phyloP scores from a whole-genome alignment of 73 alveolate species.

The Blepharisma japonicum region DNA sequence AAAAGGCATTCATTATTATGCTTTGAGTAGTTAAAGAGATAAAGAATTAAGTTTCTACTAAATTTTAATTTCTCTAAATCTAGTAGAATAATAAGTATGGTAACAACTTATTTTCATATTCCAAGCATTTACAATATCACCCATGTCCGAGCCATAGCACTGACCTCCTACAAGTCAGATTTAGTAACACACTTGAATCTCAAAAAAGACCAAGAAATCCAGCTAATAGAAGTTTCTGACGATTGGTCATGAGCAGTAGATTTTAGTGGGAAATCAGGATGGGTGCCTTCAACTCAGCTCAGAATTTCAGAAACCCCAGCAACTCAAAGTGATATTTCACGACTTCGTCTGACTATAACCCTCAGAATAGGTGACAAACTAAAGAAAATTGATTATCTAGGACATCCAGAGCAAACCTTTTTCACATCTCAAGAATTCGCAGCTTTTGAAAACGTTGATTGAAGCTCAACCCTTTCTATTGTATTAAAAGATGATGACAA shows the following conservation, averaged over 20 bases:
- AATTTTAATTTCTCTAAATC: neutral
- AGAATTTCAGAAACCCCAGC: neutral
- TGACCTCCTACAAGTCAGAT: neutral
- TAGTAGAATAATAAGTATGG: neutral
- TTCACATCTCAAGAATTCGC: neutral
- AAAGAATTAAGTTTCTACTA: neutral
- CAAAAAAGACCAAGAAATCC: slow-evolving; percentile 19
- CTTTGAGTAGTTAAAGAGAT: neutral
- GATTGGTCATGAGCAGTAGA: slow-evolving; percentile 20
- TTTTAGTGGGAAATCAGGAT: neutral
- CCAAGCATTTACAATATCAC: neutral
- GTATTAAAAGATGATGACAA: neutral
- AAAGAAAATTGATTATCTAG: neutral
- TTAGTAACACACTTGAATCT: neutral
- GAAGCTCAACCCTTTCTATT: neutral
- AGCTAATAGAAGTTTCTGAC: neutral
- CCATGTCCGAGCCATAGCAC: slow-evolving; percentile 14
- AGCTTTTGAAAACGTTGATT: slow-evolving; percentile 4
- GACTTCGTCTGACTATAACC: neutral
- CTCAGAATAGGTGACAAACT: neutral
- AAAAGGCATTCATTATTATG: neutral
- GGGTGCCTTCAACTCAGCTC: neutral
- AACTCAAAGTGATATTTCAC: neutral
- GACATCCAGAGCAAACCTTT: neutral
- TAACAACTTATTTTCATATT: neutral